Conservation (phyloP, 75 land plant genomes). For the Gnetum montanum region DNA sequence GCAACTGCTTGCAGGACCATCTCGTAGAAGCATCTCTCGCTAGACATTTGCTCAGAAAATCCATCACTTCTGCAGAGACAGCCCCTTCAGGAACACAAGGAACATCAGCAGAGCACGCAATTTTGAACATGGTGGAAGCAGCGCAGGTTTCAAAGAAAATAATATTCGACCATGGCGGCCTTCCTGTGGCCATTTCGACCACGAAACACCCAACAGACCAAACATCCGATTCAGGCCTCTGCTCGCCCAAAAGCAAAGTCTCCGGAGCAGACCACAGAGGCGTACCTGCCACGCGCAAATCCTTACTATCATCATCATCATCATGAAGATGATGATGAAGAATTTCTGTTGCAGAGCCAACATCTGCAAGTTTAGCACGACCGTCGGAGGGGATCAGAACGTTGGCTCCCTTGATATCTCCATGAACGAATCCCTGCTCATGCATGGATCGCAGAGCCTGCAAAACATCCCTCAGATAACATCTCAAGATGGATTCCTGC, state of each 20-base stretch:
- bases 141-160: conserved; percentile 23
- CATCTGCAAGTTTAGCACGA: conserved; percentile 67
- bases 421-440: conserved; percentile 36
- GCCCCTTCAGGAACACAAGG: conserved; percentile 38
- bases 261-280: conserved; percentile 48
- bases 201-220: conserved; percentile 26
- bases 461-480: conserved; percentile 23
- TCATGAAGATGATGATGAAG: conserved; percentile 24
- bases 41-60: conserved; percentile 67
- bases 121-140: conserved; percentile 37
- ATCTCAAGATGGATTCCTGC: conserved; percentile 25
- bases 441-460: conserved; percentile 43
- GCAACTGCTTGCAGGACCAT: conserved; percentile 50
- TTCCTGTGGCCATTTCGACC: conserved; percentile 37
- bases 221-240: conserved; percentile 28
- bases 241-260: conserved; percentile 17
- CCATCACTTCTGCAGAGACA: conserved; percentile 43
- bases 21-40: conserved; percentile 31
- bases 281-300: conserved; percentile 9
- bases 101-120: conserved; percentile 34
- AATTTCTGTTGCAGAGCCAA: conserved; percentile 44
- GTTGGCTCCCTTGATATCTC: conserved; percentile 69
- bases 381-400: conserved; percentile 24
- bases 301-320: conserved; percentile 8
- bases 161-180: conserved; percentile 19